Evolutionary conservation across 768 basidiomycete species (phyloP), one percentile per base, ranked within the genome.

Genomic region (Termitomyces sp.): DNA sequence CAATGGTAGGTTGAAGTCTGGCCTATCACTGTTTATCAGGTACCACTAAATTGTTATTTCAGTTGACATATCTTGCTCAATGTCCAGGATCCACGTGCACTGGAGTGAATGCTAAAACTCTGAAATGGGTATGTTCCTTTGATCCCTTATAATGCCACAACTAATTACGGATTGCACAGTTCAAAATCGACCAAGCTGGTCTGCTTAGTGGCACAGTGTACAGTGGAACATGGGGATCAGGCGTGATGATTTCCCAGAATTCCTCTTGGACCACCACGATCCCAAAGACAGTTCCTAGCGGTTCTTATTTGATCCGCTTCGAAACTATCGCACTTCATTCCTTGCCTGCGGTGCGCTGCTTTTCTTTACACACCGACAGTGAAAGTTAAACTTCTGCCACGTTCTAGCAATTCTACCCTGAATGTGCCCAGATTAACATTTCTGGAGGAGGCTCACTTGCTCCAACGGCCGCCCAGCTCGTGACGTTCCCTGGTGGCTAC

Each of bases 361-460:
- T 66, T 25, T 21, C 4, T 10, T 38, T 4, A n/a, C n/a, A 14
- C n/a, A 23, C 6, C 3, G 5, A 27, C 19, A 11, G 19, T 19
- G 6, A 27, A 29, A 9, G 9, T 25, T 50, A 2, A 50, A 12
- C 5, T 9, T 0, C 2, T 40, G 37, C 29, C 25, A 29, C 5
- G 5, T 27, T 10, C 14, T 67, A 83, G 69, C 84, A 90, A 78
- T 82, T 89, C 68, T 90, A 90, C 65, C 85, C 87, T 0, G 83
- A 86, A 64, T 78, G 78, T 52, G 78, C 78, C 14, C 78, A 80
- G 60, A 67, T 78, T 23, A 56, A 62, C 31, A 77, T 80, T 56
- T 75, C 73, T 23, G 74, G 73, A 31, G 75, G 77, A 31, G 78
- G 78, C 8, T 69, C 59, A 52, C 59, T 70, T 10, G 72, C 73